Base-by-base conservation (phyloP, 305 asterid genomes). In the Fraxinus dipetala region DNA sequence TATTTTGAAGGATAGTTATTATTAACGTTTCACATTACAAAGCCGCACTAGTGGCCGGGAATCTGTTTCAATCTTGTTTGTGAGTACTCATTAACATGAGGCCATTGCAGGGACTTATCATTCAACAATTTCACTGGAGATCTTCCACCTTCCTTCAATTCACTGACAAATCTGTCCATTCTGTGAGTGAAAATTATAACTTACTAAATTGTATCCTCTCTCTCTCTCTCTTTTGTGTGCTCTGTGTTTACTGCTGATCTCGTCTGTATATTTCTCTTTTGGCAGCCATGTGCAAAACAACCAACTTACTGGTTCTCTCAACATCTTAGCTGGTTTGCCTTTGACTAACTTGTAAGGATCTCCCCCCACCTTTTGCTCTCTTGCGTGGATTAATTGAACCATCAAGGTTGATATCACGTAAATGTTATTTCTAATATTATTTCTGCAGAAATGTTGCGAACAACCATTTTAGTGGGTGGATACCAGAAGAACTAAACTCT, bases 401-500 rank as follows among this genome's bases (percentile, higher is more conserved):
- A 61, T 78, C 28, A 69, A 75, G 0, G 26, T 24, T 43, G 38
- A 40, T 59, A 40, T 59, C 84, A 73, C 77, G 14, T 54, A 61
- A 36, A 78, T 54, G 7, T 78, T 61, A 77, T 72, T 79, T 26
- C 51, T 84, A 40, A 1, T 69, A 65, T 74, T 78, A 56, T 34
- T 77, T 84, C 73, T 75, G 83, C 95, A 96, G 99, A 91, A 92
- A 96, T 91, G 94, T 96, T 83, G 99, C 98, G 65, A 88, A 92
- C 90, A 96, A 94, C 87, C 81, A 88, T 78, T 94, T 96, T 82
- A 88, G 85, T 84, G 99, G 99, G 83, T 96, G 97, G 99, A 90
- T 96, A 89, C 99, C 99, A 13, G 87, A 79, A 48, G 96, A 91
- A 63, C 92, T 96, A 54, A 87, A 8, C 78, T 92, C 96, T 13